These are phyloP conservation scores for Purpureocillium takamizusanense DNA, from an alignment of 2,329 filamentous ascomycete species.

Conservation along the genomic window DNA sequence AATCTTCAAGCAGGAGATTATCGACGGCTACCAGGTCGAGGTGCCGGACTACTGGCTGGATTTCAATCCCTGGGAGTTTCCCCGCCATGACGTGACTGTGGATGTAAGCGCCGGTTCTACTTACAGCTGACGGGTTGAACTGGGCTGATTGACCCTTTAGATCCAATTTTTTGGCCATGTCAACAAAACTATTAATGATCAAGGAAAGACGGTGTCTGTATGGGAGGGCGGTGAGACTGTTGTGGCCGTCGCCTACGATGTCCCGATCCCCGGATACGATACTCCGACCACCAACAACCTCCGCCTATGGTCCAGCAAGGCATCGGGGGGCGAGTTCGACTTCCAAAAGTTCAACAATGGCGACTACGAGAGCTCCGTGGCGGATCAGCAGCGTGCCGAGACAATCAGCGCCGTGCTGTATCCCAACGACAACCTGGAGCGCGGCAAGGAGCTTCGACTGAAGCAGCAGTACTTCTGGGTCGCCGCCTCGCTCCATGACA, in stretches of 20 bases:
- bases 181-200: constrained; percentile 61
- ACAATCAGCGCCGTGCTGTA: constrained; percentile 97
- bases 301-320: constrained; percentile 94
- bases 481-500: constrained; percentile 90
- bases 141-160: constrained; percentile 16
- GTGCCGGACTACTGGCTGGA: constrained; percentile 99
- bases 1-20: constrained; percentile 99
- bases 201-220: constrained; percentile 63
- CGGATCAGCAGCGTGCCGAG: constrained; percentile 97
- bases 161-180: constrained; percentile 94
- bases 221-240: constrained; percentile 96
- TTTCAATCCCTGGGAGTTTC: constrained; percentile 99
- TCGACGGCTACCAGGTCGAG: constrained; percentile 96
- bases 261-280: constrained; percentile 81
- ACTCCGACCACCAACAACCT: constrained; percentile 94
- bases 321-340: constrained; percentile 93
- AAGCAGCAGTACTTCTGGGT: constrained; percentile 99
- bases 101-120: constrained; percentile 43
- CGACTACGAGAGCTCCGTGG: constrained; percentile 95
- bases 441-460: constrained; percentile 90
- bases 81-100: constrained; percentile 87
- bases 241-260: constrained; percentile 86
- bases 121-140: too few relatives aligned
- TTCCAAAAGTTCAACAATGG: constrained; percentile 99
- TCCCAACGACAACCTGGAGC: constrained; percentile 93